A percentile compares a stretch with the other conserved stretches of the same genome.
These are phyloP conservation scores for Groenewaldozyma sp. DNA, from an alignment of 1,139 yeast species.

Conservation along the genomic window DNA sequence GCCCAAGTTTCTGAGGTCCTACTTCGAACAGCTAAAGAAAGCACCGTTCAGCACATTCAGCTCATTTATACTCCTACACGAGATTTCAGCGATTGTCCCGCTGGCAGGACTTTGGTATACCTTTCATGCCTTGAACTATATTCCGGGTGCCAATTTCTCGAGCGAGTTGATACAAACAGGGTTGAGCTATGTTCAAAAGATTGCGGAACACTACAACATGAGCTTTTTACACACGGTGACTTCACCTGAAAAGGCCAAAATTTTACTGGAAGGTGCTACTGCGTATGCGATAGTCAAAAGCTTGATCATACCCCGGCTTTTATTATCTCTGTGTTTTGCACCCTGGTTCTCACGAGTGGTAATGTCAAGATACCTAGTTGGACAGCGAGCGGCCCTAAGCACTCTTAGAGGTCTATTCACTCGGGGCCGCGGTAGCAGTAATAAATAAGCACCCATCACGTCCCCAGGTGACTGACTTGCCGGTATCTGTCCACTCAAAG, in stretches of 20 bases:
- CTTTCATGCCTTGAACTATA: constrained; percentile 47
- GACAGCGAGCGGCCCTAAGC: not conserved
- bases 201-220: constrained; percentile 32
- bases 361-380: not conserved
- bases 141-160: constrained; percentile 46
- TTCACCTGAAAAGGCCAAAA: constrained; percentile 42
- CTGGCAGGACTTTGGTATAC: constrained; percentile 67
- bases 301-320: not conserved
- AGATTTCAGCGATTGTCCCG: constrained; percentile 75
- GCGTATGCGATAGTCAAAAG: constrained; percentile 71
- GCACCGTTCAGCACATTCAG: constrained; percentile 68
- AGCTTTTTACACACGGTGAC: constrained; percentile 24
- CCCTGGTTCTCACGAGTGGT: constrained; percentile 2
- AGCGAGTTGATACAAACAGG: constrained; percentile 57
- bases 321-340: not conserved
- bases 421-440: not conserved
- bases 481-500: constrained; percentile 23
- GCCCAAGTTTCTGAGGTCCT: constrained; percentile 44
- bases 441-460: constrained; percentile 33
- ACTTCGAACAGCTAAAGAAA: constrained; percentile 39
- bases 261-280: constrained; percentile 77
- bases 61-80: constrained; percentile 74
- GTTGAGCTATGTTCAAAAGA: constrained; percentile 45
- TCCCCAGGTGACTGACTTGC: constrained; percentile 22
- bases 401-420: not conserved